Conservation (phyloP, 1,139 yeast genomes). For the Sugiyamaella paludigena region DNA sequence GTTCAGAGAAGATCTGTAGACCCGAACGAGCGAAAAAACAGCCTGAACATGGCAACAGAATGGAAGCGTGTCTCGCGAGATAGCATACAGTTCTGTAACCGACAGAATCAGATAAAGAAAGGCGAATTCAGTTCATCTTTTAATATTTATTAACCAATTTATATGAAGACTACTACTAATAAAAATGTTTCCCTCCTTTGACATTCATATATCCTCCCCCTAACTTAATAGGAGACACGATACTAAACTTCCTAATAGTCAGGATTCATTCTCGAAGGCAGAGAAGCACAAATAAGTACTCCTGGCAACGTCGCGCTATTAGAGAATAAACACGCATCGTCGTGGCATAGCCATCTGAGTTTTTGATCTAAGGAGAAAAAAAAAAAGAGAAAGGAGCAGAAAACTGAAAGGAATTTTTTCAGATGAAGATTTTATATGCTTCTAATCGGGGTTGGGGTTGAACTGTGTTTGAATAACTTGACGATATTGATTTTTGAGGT, state of each 20-base stretch:
- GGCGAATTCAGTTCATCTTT: too few relatives aligned
- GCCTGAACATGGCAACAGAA: too few relatives aligned
- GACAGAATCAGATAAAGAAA: too few relatives aligned
- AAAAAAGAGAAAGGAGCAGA: conserved; percentile 27
- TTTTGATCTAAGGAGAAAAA: conserved; percentile 42
- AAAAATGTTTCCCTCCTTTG: conserved; percentile 40
- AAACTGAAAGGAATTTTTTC: not conserved
- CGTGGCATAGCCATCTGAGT: conserved; percentile 38
- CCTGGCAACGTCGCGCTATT: conserved; percentile 40
- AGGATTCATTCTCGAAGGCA: conserved; percentile 41
- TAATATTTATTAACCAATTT: too few relatives aligned
- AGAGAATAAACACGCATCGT: conserved; percentile 34
- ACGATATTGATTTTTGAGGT: too few relatives aligned
- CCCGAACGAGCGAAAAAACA: too few relatives aligned
- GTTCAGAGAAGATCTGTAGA: too few relatives aligned
- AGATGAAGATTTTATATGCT: not conserved
- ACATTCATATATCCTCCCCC: conserved; percentile 39
- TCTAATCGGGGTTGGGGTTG: conserved; percentile 3
- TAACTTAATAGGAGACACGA: conserved; percentile 35
- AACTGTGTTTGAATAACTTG: not conserved
- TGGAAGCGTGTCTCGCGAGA: too few relatives aligned
- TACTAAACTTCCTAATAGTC: conserved; percentile 42
- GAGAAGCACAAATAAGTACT: conserved; percentile 26
- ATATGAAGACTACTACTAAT: not conserved
- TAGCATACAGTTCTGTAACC: too few relatives aligned